Base-by-base conservation (phyloP, 1,284 basidiomycete species). In the Cutaneotrichosporon dermatis region DNA sequence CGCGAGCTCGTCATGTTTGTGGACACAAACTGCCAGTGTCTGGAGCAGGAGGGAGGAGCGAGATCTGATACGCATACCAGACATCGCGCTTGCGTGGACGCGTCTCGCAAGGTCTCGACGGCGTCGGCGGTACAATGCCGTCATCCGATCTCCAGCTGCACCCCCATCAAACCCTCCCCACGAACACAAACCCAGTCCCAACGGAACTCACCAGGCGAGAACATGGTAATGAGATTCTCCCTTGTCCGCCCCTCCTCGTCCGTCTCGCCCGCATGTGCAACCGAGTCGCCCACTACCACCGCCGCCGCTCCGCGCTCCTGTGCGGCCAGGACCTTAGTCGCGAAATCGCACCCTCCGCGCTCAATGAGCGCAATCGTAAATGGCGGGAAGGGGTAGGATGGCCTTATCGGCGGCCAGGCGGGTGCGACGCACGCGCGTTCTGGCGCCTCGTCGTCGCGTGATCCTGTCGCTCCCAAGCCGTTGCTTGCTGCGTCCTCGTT, bases 181-280 rank as follows among this genome's bases (percentile, higher is more conserved):
- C 25, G 25, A 25, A 25, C 25, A 25, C 25, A 25, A 25, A 25
- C 25, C 25, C 25, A 25, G 37, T 25, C 25, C 2, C 33, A 7
- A 8, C 6, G 13, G 12, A 54, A 75, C 71, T 54, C 52, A 69
- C 79, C 86, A 76, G 88, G 88, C 73, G 88, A 89, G 76, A 88
- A 92, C 91, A 94, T 93, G 62, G 89, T 92, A 45, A 93, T 84
- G 61, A 93, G 80, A n/a, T 83, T 83, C 69, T 90, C 88, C 13
- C 89, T 85, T 68, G 83, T 83, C 4, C 88, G 85, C 10, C 85
- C 85, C 69, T 87, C 83, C 66, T 86, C 71, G 36, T 76, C 75
- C 7, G 65, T 73, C 67, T 79, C 77, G 10, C 67, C 71, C 3
- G 58, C 46, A 11, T 67, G 61, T 34, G 63, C 65, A 11, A 59